A percentile compares a stretch with the other conserved stretches of the same genome.
Conservation (phyloP, 371 early-diverging fungal species). For the Mucor saturninus region DNA sequence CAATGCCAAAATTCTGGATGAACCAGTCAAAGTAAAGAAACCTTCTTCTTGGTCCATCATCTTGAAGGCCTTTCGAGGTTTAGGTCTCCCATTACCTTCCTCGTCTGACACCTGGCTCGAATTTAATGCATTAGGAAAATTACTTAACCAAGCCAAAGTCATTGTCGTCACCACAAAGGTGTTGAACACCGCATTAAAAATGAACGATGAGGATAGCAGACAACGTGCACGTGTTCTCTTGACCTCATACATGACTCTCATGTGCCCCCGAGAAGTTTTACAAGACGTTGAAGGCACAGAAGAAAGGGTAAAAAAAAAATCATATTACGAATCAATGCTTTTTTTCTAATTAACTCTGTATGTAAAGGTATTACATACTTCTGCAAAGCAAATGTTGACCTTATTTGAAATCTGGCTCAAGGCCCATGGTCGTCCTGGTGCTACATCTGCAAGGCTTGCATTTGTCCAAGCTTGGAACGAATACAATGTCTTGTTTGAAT, state of each 20-base stretch:
- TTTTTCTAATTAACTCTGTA: not conserved
- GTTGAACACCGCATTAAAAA: conserved; percentile 33
- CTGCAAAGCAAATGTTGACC: conserved; percentile 54
- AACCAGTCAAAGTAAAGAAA: conserved; percentile 10
- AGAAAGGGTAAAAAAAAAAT: conserved; percentile 54
- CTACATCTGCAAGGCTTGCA: conserved; percentile 37
- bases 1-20: not conserved
- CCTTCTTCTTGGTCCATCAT: conserved; percentile 21
- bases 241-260: conserved; percentile 71
- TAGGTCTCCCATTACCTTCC: conserved; percentile 37
- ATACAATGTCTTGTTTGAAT: conserved; percentile 68
- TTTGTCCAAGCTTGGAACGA: conserved; percentile 56
- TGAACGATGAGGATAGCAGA: conserved; percentile 35
- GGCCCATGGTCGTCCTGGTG: conserved; percentile 33
- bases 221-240: conserved; percentile 66
- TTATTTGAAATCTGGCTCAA: conserved; percentile 63
- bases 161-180: conserved; percentile 39
- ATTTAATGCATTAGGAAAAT: conserved; percentile 36
- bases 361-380: conserved; percentile 36
- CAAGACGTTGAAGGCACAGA: conserved; percentile 47
- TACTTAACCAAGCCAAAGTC: conserved; percentile 40
- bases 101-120: conserved; percentile 31
- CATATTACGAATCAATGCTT: not conserved
- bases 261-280: conserved; percentile 66
- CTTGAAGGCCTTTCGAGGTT: conserved; percentile 24